Base-by-base conservation (phyloP, 768 basidiomycete species). In the Boletus vinaceobasis region DNA sequence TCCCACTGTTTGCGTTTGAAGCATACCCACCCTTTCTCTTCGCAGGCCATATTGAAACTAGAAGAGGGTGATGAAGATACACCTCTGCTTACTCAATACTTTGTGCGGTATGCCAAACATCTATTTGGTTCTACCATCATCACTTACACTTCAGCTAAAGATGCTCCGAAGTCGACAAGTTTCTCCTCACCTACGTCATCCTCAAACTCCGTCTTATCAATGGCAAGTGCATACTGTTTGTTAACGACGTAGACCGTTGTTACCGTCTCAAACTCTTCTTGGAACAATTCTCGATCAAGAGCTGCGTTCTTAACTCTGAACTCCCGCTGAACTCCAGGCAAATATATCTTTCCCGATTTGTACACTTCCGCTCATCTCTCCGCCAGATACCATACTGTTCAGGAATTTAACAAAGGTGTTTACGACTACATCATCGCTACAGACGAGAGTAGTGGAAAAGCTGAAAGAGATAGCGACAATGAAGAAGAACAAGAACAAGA, bases 401-500 rank as follows among this genome's bases (percentile, higher is more conserved):
- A 99, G 63, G 97, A 98, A 71, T 99, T 99, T 67, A 99, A 99
- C 72, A 90, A 92, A 62, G 97, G 97, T 2, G 92, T 97, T 8
- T 98, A 98, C 63, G 94, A 99, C 68, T 98, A 98, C 69, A 93
- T 98, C 59, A 97, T 99, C 51, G 97, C 97, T 1, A 96, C 95
- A 10, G 96, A 98, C 66, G 97, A 98, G 72, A 85, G 84, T 53
- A 82, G 84, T 1, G 75, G 77, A 4, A 76, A 74, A 4, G 74
- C 75, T 1, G 81, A 81, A 52, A 74, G 74, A 15, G 83, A 85
- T 52, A 69, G 70, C n/a, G 78, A 77, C 10, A 71, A 72, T 11
- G 82, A 82, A 50, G 65, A 72, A 19, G 72, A 73, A 14, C 75
- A 73, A 17, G 72, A 65, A 14, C 76, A 65, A n/a, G 62, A 55